phyloP scores from a whole-genome alignment of 495 filamentous ascomycete species.

The Lasiosphaeris hirsuta region DNA sequence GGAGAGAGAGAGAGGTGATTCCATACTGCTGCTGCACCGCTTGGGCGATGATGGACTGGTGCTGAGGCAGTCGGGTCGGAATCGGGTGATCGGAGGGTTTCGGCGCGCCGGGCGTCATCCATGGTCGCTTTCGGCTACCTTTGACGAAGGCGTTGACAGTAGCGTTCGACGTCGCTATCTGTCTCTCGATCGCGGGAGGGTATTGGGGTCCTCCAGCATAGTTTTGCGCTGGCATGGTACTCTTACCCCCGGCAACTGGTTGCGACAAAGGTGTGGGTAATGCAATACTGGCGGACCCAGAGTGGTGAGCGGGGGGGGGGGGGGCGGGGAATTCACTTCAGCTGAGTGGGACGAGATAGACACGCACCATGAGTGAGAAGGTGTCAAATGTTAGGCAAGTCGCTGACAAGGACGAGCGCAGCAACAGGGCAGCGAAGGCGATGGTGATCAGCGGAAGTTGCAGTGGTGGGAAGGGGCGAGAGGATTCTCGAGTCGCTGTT shows the following conservation, averaged over 20 bases:
- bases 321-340: too few species aligned
- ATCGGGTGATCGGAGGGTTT: slow-evolving; percentile 39
- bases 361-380: too few species aligned
- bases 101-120: slow-evolving; percentile 52
- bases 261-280: too few species aligned
- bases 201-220: slow-evolving; percentile 2
- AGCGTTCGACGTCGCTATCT: slow-evolving; percentile 64
- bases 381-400: too few species aligned
- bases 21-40: slow-evolving; percentile 14
- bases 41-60: neutral
- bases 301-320: too few species aligned
- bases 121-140: slow-evolving; percentile 56
- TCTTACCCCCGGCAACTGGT: slow-evolving; percentile 11
- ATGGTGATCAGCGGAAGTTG: too few species aligned
- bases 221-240: slow-evolving; percentile 18
- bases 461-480: too few species aligned
- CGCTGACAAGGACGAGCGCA: too few species aligned
- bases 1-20: neutral
- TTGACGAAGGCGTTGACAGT: slow-evolving; percentile 66
- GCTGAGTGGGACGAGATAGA: too few species aligned
- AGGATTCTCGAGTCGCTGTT: too few species aligned
- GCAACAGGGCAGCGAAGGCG: too few species aligned
- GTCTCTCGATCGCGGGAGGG: slow-evolving; percentile 20
- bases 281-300: too few species aligned
- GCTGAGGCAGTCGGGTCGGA: neutral